These are phyloP conservation scores for Phaeodactylum tricornutum DNA, from an alignment of 108 stramenopile species.

Conservation along the genomic window DNA sequence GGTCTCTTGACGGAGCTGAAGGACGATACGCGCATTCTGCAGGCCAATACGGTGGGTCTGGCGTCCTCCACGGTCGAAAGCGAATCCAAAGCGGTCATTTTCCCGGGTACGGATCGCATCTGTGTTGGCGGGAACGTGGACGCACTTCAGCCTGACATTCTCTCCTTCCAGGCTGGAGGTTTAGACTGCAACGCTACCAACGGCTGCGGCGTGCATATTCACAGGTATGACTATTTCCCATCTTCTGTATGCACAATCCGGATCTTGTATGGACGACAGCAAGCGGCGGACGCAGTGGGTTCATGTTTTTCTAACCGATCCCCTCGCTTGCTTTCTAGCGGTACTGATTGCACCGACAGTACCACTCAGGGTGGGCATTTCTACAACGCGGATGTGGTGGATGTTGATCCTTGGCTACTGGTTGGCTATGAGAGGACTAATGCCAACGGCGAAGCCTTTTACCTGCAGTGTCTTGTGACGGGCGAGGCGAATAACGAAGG, in stretches of 20 bases:
- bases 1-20: no score
- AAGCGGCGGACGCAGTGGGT: no score
- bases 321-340: no score
- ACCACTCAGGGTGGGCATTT: conserved; percentile 21
- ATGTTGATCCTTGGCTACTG: conserved; percentile 11
- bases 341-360: conserved; percentile 14
- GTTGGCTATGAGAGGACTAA: conserved; percentile 11
- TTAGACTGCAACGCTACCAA: conserved; percentile 9
- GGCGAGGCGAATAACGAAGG: conserved; percentile 1
- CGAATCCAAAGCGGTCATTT: background rate
- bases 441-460: conserved; percentile 4
- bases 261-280: no score
- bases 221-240: no score
- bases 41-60: background rate
- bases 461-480: conserved; percentile 9
- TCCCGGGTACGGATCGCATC: background rate
- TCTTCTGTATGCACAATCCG: no score
- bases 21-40: no score
- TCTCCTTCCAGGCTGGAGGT: background rate
- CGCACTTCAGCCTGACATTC: conserved; percentile 1
- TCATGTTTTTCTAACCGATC: no score
- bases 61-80: background rate
- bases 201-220: conserved; percentile 27
- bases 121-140: background rate
- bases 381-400: conserved; percentile 4